Evolutionary conservation across 2,329 filamentous ascomycete genomes (phyloP).

Genomic region (Fusarium bactridioides): DNA sequence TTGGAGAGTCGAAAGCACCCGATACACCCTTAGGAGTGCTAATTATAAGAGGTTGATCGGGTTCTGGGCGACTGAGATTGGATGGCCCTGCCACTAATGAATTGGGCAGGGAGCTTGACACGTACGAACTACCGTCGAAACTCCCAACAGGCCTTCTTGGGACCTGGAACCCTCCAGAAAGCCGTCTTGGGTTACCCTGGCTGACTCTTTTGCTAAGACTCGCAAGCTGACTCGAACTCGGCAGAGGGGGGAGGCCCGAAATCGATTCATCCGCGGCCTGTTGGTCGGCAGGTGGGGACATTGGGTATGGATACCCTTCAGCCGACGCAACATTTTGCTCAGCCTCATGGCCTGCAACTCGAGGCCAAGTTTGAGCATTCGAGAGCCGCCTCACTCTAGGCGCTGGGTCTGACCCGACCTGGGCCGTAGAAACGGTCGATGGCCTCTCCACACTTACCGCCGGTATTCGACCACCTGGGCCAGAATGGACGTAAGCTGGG

Average conservation of each 20-base stretch:
- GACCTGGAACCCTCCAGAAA: slow-evolving; percentile 54
- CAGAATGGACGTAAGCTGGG: neutral
- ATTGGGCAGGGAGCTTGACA: slow-evolving; percentile 27
- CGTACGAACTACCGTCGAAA: slow-evolving; percentile 38
- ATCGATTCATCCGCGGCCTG: slow-evolving; percentile 45
- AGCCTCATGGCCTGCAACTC: slow-evolving; percentile 40
- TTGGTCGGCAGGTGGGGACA: slow-evolving; percentile 42
- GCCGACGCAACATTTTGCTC: slow-evolving; percentile 28
- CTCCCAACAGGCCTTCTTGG: slow-evolving; percentile 52
- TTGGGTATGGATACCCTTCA: slow-evolving; percentile 52
- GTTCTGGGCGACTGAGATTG: slow-evolving; percentile 25
- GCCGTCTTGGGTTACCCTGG: slow-evolving; percentile 50
- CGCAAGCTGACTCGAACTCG: slow-evolving; percentile 51
- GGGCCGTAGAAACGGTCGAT: slow-evolving; percentile 33
- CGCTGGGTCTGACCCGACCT: slow-evolving; percentile 18
- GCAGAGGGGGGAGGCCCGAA: slow-evolving; percentile 49
- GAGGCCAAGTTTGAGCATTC: slow-evolving; percentile 58
- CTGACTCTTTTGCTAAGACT: slow-evolving; percentile 50
- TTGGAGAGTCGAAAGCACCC: slow-evolving; percentile 60
- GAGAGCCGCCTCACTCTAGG: slow-evolving; percentile 43
- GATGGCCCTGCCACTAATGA: slow-evolving; percentile 28
- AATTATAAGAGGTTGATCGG: slow-evolving; percentile 66
- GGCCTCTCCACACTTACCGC: slow-evolving; percentile 44
- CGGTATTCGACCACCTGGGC: slow-evolving; percentile 30
- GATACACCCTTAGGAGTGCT: slow-evolving; percentile 65